Evolutionary conservation across 257 asterid genomes (phyloP).

Genomic region (Handroanthus guayacan): DNA sequence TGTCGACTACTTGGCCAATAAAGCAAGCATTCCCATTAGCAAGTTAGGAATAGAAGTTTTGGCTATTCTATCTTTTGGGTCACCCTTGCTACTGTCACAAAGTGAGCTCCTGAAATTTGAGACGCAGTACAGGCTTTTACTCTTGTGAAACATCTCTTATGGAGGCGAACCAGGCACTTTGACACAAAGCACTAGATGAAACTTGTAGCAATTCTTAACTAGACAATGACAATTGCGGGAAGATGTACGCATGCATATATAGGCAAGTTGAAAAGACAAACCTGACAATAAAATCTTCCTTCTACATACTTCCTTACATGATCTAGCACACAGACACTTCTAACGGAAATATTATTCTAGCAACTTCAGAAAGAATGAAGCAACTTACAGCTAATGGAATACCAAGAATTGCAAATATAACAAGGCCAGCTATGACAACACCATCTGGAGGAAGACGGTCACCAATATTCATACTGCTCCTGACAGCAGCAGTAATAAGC

Average conservation of each 20-base stretch:
- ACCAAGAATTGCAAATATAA: constrained; percentile 71
- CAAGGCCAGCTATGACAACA: constrained; percentile 61
- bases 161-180: not conserved
- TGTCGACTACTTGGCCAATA: not conserved
- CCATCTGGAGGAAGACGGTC: constrained; percentile 58
- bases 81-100: not conserved
- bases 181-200: constrained; percentile 9
- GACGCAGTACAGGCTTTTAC: not conserved
- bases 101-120: not conserved
- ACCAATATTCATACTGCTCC: constrained; percentile 49
- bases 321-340: not conserved
- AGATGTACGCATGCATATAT: not conserved
- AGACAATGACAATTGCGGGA: not conserved
- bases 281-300: not conserved
- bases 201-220: not conserved
- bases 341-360: not conserved
- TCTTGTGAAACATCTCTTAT: not conserved
- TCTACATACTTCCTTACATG: constrained; percentile 1
- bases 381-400: constrained; percentile 74
- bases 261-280: not conserved
- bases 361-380: constrained; percentile 19
- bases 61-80: not conserved
- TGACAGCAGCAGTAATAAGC: constrained; percentile 60
- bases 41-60: not conserved
- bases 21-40: not conserved